Base-by-base conservation (phyloP, 768 basidiomycete genomes). In the Ramaria sp. region DNA sequence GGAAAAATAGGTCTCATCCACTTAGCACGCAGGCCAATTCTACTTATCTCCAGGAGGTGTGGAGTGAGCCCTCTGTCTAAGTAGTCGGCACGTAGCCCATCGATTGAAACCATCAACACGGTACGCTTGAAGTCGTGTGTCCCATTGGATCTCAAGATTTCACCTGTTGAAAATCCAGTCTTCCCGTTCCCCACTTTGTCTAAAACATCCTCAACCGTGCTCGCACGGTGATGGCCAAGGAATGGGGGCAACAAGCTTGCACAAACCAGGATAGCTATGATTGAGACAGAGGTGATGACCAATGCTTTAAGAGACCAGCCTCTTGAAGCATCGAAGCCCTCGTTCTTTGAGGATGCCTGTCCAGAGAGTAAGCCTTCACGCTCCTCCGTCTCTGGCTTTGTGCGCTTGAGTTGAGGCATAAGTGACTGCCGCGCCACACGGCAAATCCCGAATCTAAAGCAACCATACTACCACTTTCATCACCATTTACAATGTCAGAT, bases 1-100 rank as follows among this genome's bases (percentile, higher is more conserved):
- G 93, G 93, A 60, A 94, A 94, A 6, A 91, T 66, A n/a, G 93
- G 88, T 47, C 75, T 73, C 82, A 95, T 83, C 4, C 79, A 87
- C 66, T 94, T 89, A 2, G 93, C 91, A 32, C 88, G 76, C n/a
- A 94, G 62, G 1, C 92, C 92, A 63, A 83, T 75, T 68, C 84
- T 78, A 63, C 87, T 87, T 56, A 92, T 83, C 55, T 80, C 78
- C 42, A 91, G 70, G 12, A 94, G 68, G 65, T 94, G 83, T 0
- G 91, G 90, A 0, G 91, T 93, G 39, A 93, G 65, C 0, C 86
- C 88, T 48, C 88, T 76, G 64, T 92, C 88, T 24, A 95, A 74
- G 63, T 94, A 94, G 64, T 88, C 88, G 34, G 91, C 88, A 87
- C 87, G 74, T 32, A 94, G 68, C 0, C 91, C 91, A 62, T 94